Base-by-base conservation (phyloP, 2,329 filamentous ascomycete species). In the Ustulina deusta region DNA sequence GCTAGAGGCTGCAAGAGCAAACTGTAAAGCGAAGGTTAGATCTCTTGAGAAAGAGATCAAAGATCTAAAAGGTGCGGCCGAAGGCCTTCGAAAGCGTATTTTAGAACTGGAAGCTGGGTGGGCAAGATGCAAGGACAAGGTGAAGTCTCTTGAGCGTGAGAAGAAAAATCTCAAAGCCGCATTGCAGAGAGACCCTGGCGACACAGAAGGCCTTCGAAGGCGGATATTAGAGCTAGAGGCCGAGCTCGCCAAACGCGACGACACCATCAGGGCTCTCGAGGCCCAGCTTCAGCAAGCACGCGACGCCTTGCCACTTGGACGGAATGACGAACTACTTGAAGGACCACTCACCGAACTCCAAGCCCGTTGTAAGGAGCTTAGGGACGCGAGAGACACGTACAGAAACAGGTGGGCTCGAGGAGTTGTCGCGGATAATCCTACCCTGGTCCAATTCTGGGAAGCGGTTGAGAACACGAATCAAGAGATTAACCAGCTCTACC, bases 401-500 rank as follows among this genome's bases (percentile, higher is more conserved):
- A 62, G 52, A 13, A 48, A 61, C 4, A 49, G 13, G 32, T 69
- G 67, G 67, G 67, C 64, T 48, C 51, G 32, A 17, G 5, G 6
- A n/a, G 9, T 58, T 2, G 13, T 29, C 1, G 27, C 13, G 13
- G 38, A 38, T 2, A 38, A 46, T 11, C 22, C 32, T 1, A 17
- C 27, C 17, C 32, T 66, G 20, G 10, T 9, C n/a, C 17, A 68
- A 9, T 68, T 66, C 52, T 69, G 66, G 62, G 9, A 32, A 10
- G 63, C 62, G 2, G 68, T 68, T n/a, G 68, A 70, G 40, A 57
- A 44, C 40, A 68, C 61, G 4, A 25, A 34, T 2, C 4, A 3
- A 11, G 69, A 71, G 22, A 60, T 64, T 6, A 60, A 54, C 13
- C 27, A 51, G 17, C 66, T 71, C 13, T 69, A 69, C 44, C 25